phyloP scores from a whole-genome alignment of 2,329 filamentous ascomycete species.

The Epichloe baconii region DNA sequence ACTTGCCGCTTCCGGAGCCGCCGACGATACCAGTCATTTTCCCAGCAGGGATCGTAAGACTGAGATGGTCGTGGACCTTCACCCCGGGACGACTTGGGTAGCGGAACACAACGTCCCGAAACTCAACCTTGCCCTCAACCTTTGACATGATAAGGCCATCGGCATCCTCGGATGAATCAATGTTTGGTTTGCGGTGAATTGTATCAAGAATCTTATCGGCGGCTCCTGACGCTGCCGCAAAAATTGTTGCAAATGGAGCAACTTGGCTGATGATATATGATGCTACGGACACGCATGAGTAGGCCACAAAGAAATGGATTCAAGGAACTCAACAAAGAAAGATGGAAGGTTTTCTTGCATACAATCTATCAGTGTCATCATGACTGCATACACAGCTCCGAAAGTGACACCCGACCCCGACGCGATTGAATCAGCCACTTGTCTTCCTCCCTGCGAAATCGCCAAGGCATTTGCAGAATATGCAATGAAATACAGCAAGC shows the following conservation, averaged over 20 bases:
- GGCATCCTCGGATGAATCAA: not conserved
- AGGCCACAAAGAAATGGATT: too few relatives aligned
- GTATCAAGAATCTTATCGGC: not conserved
- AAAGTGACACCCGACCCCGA: constrained; percentile 24
- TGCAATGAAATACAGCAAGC: constrained; percentile 53
- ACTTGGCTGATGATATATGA: constrained; percentile 36
- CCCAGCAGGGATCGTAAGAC: constrained; percentile 26
- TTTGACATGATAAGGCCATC: not conserved
- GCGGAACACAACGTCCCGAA: constrained; percentile 15
- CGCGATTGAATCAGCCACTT: constrained; percentile 21
- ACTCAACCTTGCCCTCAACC: not conserved
- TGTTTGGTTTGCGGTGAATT: not conserved
- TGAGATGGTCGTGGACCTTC: constrained; percentile 39
- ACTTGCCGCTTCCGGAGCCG: constrained; percentile 54
- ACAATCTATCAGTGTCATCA: constrained; percentile 40
- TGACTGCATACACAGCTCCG: constrained; percentile 40
- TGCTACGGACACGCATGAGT: too few relatives aligned
- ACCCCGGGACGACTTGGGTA: constrained; percentile 34
- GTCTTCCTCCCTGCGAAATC: constrained; percentile 49
- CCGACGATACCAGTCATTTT: constrained; percentile 60
- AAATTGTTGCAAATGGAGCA: constrained; percentile 44
- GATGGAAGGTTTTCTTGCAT: constrained; percentile 2
- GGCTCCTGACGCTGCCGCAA: constrained; percentile 30
- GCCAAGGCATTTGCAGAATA: constrained; percentile 51
- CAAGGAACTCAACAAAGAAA: too few relatives aligned